Evolutionary conservation across 1,284 basidiomycete genomes (phyloP), one percentile per base, ranked within the genome.

Genomic region (Pulveroboletus sp.): DNA sequence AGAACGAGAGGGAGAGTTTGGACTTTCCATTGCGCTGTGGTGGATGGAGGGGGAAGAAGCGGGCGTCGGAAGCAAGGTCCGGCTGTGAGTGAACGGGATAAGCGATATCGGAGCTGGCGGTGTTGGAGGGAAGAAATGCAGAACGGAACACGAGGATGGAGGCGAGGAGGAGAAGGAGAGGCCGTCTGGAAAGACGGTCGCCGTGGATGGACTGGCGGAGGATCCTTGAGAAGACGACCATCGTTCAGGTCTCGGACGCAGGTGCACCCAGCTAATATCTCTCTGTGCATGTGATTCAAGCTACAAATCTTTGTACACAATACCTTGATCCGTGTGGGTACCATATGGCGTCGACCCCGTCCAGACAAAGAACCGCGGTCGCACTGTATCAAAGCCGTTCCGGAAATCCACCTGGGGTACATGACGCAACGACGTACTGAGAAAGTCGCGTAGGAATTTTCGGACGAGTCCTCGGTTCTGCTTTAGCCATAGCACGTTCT

Each of bases 1-100:
- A 78, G 74, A 95, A 96, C 2, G 86, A 78, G 52, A 82, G 80
- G 72, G 96, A 91, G 57, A 96, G 87, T 64, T 63, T 57, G 2
- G 57, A 40, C 50, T 86, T 87, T 53, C 81, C 74, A 4, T 52
- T 50, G 47, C 35, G 68, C 11, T 76, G 71, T 0, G 73, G 65
- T 1, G 81, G 73, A 7, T 85, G 70, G 9, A 77, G 78, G 1
- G 85, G 85, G 62, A 90, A 91, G 63, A 78, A 73, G 5, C 68
- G 72, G 8, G 76, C 79, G 62, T 87, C 80, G 2, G 74, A 67
- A 0, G 65, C 67, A 49, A 87, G 77, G 49, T 78, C 76, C 2
- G 72, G 18, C 35, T 68, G 68, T 7, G 71, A 66, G 3, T 79
- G 72, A 0, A 77, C 84, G 3, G 81, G 78, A 12, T 62, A 62